Base-by-base conservation (phyloP, 352 stramenopile genomes). In the Hyaloperonospora brassicae region DNA sequence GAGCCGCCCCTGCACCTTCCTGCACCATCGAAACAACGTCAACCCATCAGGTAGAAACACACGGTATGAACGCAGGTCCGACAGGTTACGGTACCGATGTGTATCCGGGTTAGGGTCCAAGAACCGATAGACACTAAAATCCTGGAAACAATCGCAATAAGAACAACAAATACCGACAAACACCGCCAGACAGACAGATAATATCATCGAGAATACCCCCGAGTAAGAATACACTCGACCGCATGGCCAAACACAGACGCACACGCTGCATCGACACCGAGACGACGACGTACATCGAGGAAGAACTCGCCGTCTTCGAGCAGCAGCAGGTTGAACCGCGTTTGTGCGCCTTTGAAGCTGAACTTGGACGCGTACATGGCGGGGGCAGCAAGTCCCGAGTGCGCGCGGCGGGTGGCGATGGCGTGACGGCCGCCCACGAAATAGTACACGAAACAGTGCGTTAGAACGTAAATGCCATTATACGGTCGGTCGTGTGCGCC, bases 301-400 rank as follows among this genome's bases (percentile, higher is more conserved):
- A 97, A 97, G 62, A 91, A 96, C 74, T 98, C 92, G 52, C 89
- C 91, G 57, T 97, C 89, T 67, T 98, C 92, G 4, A 98, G 74
- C 42, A 96, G 66, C 52, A 97, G 66, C 59, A 98, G 74, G 68
- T 95, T 95, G 71, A 98, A 98, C 52, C 92, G 83, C 61, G 74
- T 79, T 61, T 83, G 76, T 27, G 59, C 66, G 57, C 71, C 72
- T 60, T 79, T 79, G 52, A 59, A 70, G 51, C 67, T 52, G 40
- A 66, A 65, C 44, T 70, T 71, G 54, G 63, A 68, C 56, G 59
- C 55, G 50, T 77, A 61, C 68, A 80, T 77, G 51, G 46, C 47
- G 52, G 23, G 21, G 11, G 23, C 17, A 21, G 21, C 6, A 27
- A 14, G 13, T 40, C 13, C 5, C 35, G 9, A 4, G 4, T 34